Evolutionary conservation across 2,329 filamentous ascomycete species (phyloP), one percentile per base, ranked within the genome.

Genomic region (Beauveria medogensis): DNA sequence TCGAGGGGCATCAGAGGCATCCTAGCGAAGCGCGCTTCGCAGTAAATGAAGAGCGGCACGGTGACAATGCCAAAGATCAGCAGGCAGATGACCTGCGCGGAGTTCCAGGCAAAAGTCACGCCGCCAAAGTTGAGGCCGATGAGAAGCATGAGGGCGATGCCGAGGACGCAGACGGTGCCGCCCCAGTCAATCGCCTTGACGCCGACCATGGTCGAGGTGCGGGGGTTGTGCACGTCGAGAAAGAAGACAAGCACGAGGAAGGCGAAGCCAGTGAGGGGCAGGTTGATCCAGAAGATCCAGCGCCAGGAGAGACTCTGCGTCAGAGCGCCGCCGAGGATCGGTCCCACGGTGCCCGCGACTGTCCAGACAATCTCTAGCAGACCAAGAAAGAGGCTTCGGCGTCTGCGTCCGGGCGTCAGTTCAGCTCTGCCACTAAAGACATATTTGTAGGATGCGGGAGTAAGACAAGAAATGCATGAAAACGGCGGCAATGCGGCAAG

Each of bases 81-180:
- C 37, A 89, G 77, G 68, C 83, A 85, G 53, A 89, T 73, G 16
- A 89, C 83, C 2, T 78, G 80, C 0, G 83, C 74, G 0, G 85
- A 88, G 62, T 72, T 70, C 86, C 86, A 89, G 0, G 86, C 83
- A 59, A 80, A 75, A 2, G 77, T 77, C 24, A 84, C 80, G 20
- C 88, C 88, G 14, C 88, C 89, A 57, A 87, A 85, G 65, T 90
- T 84, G 24, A 92, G 78, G 2, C 86, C 88, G 16, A 90, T 78
- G 2, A 91, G 78, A 20, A 91, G 73, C 85, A 91, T 89, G 52
- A 90, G 71, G 0, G 84, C 85, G 5, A 81, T 84, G 28, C 83
- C 83, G 7, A 90, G 77, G 63, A 91, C 81, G 2, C 82, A 75
- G 12, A 88, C 59, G 1, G 82, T 84, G 1, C 89, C 89, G 6